Evolutionary conservation across 768 basidiomycete genomes (phyloP).

Genomic region (Tylopilus felleus): DNA sequence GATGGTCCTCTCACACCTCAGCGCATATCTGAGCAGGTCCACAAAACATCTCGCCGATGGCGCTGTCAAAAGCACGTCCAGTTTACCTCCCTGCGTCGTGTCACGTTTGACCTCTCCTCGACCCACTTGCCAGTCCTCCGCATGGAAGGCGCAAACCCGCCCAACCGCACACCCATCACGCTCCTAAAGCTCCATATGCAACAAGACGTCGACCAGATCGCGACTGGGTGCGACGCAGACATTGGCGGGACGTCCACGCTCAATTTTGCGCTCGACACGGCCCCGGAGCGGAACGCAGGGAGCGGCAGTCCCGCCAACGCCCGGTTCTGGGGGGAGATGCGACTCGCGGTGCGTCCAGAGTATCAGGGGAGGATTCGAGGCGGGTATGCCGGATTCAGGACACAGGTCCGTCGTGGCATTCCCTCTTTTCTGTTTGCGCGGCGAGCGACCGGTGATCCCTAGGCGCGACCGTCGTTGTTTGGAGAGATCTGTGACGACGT

Average conservation of each 20-base stretch:
- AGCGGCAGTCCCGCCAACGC: slow-evolving; percentile 53
- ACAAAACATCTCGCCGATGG: slow-evolving; percentile 38
- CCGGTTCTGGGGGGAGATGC: slow-evolving; percentile 80
- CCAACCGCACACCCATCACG: slow-evolving; percentile 56
- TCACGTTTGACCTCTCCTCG: slow-evolving; percentile 12
- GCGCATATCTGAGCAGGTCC: slow-evolving; percentile 38
- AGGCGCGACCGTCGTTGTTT: slow-evolving; percentile 81
- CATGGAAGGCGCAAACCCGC: slow-evolving; percentile 74
- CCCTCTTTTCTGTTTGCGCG: not conserved
- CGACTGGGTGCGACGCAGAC: slow-evolving; percentile 83
- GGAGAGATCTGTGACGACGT: slow-evolving; percentile 85
- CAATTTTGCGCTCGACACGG: slow-evolving; percentile 66
- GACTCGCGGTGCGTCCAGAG: slow-evolving; percentile 62
- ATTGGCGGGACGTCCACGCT: slow-evolving; percentile 82
- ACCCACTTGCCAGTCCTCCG: slow-evolving; percentile 48
- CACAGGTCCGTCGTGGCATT: slow-evolving; percentile 52
- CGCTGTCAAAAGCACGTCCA: slow-evolving; percentile 39
- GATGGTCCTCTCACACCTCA: slow-evolving; percentile 28
- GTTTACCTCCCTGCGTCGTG: slow-evolving; percentile 8
- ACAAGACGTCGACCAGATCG: slow-evolving; percentile 59
- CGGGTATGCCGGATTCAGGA: slow-evolving; percentile 91
- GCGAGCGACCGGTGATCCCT: not conserved
- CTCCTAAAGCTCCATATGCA: slow-evolving; percentile 63
- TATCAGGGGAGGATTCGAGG: slow-evolving; percentile 67
- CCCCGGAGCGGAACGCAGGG: slow-evolving; percentile 41